Conservation (phyloP, 352 stramenopile species). For the Pythium volutum region DNA sequence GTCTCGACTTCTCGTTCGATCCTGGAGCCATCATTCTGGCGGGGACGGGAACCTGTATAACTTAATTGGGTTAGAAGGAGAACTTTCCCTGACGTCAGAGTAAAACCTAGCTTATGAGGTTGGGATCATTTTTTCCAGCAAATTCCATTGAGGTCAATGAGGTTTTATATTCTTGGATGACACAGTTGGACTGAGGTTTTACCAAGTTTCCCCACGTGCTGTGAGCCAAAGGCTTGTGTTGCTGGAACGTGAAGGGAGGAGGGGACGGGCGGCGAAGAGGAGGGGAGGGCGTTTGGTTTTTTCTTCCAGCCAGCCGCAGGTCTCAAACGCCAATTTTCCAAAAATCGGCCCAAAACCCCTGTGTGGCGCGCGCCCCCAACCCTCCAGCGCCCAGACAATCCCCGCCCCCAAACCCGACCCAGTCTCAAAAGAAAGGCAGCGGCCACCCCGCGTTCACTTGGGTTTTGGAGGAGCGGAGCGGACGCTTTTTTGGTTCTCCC, state of each 20-base stretch:
- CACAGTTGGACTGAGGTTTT: slow-evolving; percentile 23
- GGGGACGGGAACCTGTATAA: neutral
- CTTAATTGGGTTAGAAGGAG: slow-evolving; percentile 9
- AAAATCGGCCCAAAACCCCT: slow-evolving; percentile 28
- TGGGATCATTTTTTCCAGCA: slow-evolving; percentile 21
- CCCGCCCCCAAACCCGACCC: neutral
- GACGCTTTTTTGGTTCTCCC: slow-evolving; percentile 16
- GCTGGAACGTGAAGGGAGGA: slow-evolving; percentile 10
- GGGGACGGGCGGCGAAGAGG: slow-evolving; percentile 4
- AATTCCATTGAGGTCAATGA: slow-evolving; percentile 7
- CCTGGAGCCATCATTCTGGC: slow-evolving; percentile 11
- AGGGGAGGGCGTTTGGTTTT: slow-evolving; percentile 11
- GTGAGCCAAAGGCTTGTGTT: slow-evolving; percentile 9
- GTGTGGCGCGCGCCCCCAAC: slow-evolving; percentile 16
- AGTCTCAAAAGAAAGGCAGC: slow-evolving; percentile 30
- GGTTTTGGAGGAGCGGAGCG: slow-evolving; percentile 25
- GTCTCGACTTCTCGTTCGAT: slow-evolving; percentile 1
- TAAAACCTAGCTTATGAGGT: slow-evolving; percentile 19
- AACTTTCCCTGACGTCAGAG: slow-evolving; percentile 15
- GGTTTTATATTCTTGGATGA: slow-evolving; percentile 16
- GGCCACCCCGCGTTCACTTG: slow-evolving; percentile 23
- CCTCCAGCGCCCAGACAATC: slow-evolving; percentile 9
- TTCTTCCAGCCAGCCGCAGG: slow-evolving; percentile 9
- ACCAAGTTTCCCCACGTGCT: neutral
- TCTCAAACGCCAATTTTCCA: slow-evolving; percentile 30